These are phyloP conservation scores for Gnaphalium uliginosum DNA, from an alignment of 129 eudicot genomes.

Conservation along the genomic window DNA sequence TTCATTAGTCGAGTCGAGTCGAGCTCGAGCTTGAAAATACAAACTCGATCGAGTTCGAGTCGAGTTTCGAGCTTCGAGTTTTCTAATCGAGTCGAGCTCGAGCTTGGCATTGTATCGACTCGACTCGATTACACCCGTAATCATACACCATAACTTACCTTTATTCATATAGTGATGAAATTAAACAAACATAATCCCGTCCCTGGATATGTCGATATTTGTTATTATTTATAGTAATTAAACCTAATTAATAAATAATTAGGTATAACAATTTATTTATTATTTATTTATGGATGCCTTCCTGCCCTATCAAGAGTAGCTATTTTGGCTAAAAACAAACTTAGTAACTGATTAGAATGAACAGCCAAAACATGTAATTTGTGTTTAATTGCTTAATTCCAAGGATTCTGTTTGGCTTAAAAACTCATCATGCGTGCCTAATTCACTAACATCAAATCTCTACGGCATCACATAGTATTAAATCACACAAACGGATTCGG, in stretches of 20 bases:
- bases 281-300: neutral
- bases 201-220: neutral
- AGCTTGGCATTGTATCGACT: too few species aligned
- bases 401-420: neutral
- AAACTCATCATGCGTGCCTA: neutral
- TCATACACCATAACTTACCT: neutral
- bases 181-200: neutral
- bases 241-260: neutral
- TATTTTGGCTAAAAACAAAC: conserved; percentile 17
- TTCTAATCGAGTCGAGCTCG: too few species aligned
- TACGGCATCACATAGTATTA: conserved; percentile 5
- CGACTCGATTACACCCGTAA: too few species aligned
- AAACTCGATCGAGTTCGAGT: too few species aligned
- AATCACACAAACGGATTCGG: neutral
- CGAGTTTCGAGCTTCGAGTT: too few species aligned
- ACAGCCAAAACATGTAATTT: conserved; percentile 6
- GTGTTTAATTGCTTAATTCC: conserved; percentile 7
- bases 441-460: neutral
- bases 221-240: neutral
- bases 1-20: too few species aligned
- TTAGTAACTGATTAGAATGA: conserved; percentile 12
- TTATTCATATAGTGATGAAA: neutral
- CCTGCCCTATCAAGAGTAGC: neutral
- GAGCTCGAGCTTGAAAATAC: too few species aligned
- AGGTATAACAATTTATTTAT: neutral